Evolutionary conservation across 208 protist genomes (phyloP).

Genomic region (Trypanosoma cruzi): DNA sequence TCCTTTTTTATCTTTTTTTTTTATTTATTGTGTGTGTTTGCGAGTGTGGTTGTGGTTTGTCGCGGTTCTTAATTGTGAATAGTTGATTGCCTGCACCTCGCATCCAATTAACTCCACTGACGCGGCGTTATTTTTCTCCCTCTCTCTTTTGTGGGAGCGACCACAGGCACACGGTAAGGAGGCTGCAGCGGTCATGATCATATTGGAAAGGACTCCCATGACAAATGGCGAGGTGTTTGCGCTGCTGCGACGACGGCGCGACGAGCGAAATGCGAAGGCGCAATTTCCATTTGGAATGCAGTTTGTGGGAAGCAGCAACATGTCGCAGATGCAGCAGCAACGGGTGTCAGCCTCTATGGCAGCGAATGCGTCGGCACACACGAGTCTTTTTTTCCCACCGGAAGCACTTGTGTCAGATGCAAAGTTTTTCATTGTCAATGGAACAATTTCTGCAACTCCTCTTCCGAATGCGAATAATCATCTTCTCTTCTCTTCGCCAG

Average conservation of each 20-base stretch:
- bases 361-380: background rate
- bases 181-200: slow-evolving; percentile 25
- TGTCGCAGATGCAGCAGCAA: slow-evolving; percentile 7
- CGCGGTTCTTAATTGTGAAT: no score
- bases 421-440: background rate
- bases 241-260: slow-evolving; percentile 71
- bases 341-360: background rate
- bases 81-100: no score
- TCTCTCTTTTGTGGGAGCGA: background rate
- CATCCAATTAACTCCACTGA: no score
- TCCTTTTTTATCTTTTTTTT: slow-evolving; percentile 8
- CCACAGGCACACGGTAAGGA: background rate
- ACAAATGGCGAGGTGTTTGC: slow-evolving; percentile 86
- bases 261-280: slow-evolving; percentile 67
- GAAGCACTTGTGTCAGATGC: background rate
- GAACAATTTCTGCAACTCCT: background rate
- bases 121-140: background rate
- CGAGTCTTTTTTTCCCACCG: slow-evolving; percentile 20
- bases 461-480: slow-evolving; percentile 13
- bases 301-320: slow-evolving; percentile 24
- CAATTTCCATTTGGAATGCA: slow-evolving; percentile 74
- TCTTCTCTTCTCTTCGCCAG: slow-evolving; percentile 38
- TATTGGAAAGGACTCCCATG: slow-evolving; percentile 70
- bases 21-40: no score
- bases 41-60: background rate